phyloP scores from a whole-genome alignment of 208 protist genomes.

The Leishmania arabica region DNA sequence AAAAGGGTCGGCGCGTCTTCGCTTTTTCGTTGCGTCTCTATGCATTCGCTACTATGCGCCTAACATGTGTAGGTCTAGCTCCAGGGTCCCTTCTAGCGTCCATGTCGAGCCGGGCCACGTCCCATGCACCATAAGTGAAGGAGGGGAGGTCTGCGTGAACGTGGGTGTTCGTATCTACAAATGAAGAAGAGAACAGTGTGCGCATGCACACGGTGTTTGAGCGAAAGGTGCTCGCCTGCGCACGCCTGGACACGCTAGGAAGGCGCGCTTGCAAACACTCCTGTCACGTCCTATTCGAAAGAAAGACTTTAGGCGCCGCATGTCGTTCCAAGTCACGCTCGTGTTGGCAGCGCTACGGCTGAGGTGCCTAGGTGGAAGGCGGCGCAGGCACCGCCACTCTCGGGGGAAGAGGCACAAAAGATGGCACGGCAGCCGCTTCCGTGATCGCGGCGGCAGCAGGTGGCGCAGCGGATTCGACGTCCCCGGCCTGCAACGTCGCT shows the following conservation, averaged over 20 bases:
- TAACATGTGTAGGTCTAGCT: not conserved
- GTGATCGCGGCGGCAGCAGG: not conserved
- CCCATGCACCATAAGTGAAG: not conserved
- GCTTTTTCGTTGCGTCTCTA: not conserved
- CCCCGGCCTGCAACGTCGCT: not conserved
- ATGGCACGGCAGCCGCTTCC: not conserved
- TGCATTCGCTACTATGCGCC: not conserved
- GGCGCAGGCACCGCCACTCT: slow-evolving; percentile 2
- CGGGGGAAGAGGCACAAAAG: slow-evolving; percentile 2
- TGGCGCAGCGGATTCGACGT: not conserved
- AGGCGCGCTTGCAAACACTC: not conserved
- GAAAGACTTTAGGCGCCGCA: not conserved
- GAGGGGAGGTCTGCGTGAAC: not conserved
- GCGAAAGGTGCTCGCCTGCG: too few species aligned
- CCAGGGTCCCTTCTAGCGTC: not conserved
- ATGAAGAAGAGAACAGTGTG: not conserved
- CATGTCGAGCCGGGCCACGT: not conserved
- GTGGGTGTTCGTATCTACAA: not conserved
- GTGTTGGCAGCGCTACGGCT: not conserved
- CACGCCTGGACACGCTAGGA: not conserved
- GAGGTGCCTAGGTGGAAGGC: not conserved
- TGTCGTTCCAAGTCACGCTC: too few species aligned
- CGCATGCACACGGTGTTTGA: not conserved
- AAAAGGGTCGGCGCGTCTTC: not conserved
- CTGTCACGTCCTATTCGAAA: not conserved